phyloP scores from a whole-genome alignment of 169 alveolate species.

The Blepharisma undulans region DNA sequence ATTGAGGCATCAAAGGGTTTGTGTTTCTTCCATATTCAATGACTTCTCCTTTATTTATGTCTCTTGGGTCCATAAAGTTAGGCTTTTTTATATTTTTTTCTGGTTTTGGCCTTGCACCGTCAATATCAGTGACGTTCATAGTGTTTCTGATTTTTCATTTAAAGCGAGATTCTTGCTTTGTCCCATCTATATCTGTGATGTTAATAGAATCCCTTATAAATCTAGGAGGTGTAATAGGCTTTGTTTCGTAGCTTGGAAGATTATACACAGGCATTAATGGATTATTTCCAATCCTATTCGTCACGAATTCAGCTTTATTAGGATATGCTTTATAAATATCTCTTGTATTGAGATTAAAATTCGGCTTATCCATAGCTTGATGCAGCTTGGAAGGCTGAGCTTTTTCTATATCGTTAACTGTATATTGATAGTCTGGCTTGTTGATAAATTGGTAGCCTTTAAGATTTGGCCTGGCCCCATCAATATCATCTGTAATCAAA shows the following conservation, averaged over 20 bases:
- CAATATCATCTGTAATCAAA: constrained; percentile 3
- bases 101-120: constrained; percentile 62
- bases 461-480: constrained; percentile 61
- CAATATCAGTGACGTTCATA: constrained; percentile 66
- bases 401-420: constrained; percentile 70
- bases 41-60: constrained; percentile 53
- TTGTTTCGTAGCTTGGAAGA: constrained; percentile 53
- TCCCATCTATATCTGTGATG: constrained; percentile 72
- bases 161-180: constrained; percentile 47
- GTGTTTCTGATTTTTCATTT: constrained; percentile 54
- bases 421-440: constrained; percentile 48
- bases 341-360: constrained; percentile 50
- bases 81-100: constrained; percentile 50
- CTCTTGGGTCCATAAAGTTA: constrained; percentile 67
- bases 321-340: constrained; percentile 74
- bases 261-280: constrained; percentile 76
- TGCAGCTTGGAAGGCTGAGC: constrained; percentile 67
- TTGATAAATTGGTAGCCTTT: constrained; percentile 60
- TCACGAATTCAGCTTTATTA: constrained; percentile 54
- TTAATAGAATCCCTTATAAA: constrained; percentile 72
- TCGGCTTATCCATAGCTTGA: constrained; percentile 58
- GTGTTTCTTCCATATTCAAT: constrained; percentile 42
- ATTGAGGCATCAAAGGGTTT: constrained; percentile 75
- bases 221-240: constrained; percentile 66
- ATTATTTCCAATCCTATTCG: constrained; percentile 57